Conservation (phyloP, 768 basidiomycete genomes). For the Calocybe cyanea region DNA sequence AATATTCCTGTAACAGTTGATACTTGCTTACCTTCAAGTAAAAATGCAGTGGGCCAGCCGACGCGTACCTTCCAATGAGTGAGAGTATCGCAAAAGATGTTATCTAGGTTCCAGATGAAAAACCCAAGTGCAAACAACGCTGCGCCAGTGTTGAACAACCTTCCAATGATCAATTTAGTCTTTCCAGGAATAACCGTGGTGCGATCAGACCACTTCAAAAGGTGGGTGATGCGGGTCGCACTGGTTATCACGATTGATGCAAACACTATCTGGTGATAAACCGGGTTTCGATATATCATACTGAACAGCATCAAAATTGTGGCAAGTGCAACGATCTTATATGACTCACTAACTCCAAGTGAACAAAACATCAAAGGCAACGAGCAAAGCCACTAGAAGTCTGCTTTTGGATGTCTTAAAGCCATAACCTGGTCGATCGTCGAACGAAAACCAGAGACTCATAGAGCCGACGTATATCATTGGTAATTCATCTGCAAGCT, state of each 20-base stretch:
- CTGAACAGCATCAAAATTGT: conserved; percentile 30
- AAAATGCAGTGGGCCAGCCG: conserved; percentile 65
- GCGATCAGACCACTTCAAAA: conserved; percentile 43
- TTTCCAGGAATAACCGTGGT: conserved; percentile 37
- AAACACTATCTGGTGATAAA: conserved; percentile 79
- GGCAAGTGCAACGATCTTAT: background rate
- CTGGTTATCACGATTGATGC: conserved; percentile 50
- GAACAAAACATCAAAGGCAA: conserved; percentile 56
- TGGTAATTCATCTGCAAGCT: conserved; percentile 78
- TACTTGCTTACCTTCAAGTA: conserved; percentile 51
- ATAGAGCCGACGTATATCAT: conserved; percentile 74
- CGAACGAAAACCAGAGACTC: conserved; percentile 57
- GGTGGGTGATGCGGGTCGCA: conserved; percentile 45
- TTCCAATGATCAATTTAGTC: conserved; percentile 36
- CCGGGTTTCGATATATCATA: conserved; percentile 64
- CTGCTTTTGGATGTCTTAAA: conserved; percentile 34
- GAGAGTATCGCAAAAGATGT: conserved; percentile 61
- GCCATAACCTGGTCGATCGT: conserved; percentile 49
- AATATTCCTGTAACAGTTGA: background rate
- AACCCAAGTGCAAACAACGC: conserved; percentile 61
- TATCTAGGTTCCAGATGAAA: conserved; percentile 78
- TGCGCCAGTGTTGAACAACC: conserved; percentile 50
- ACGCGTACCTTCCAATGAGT: conserved; percentile 52
- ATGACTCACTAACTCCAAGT: conserved; percentile 67
- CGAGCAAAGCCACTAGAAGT: conserved; percentile 31